Evolutionary conservation across 1,284 basidiomycete species (phyloP).

Genomic region (Tetrapyrgos nigripes): DNA sequence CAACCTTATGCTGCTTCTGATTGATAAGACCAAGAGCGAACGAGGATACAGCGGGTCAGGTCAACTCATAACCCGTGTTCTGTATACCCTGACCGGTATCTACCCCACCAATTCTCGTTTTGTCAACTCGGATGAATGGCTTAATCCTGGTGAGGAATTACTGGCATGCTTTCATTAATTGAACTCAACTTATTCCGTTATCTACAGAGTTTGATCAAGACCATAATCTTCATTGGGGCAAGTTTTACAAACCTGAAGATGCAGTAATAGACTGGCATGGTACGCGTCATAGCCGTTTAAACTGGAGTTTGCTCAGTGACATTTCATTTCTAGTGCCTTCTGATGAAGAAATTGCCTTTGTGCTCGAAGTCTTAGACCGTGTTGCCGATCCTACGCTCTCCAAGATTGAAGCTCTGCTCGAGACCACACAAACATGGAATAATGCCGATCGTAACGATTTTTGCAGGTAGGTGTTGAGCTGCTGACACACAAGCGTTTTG

Average conservation of each 20-base stretch:
- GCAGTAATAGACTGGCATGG: conserved; percentile 91
- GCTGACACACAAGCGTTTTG: no score
- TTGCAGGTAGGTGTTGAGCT: conserved; percentile 67
- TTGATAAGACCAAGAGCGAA: conserved; percentile 87
- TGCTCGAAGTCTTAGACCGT: conserved; percentile 78
- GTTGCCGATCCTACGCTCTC: conserved; percentile 73
- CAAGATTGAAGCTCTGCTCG: conserved; percentile 71
- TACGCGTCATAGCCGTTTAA: conserved; percentile 35
- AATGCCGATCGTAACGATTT: conserved; percentile 90
- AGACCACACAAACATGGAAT: conserved; percentile 66
- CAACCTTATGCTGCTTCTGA: conserved; percentile 71
- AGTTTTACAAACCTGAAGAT: conserved; percentile 80
- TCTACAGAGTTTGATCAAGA: conserved; percentile 76
- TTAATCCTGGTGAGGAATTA: conserved; percentile 63
- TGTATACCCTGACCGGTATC: conserved; percentile 79
- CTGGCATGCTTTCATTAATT: background rate
- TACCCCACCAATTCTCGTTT: conserved; percentile 88
- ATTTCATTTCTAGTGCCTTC: conserved; percentile 60
- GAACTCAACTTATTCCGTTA: conserved; percentile 13
- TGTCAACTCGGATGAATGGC: conserved; percentile 87
- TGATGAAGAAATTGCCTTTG: conserved; percentile 80
- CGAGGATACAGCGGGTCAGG: conserved; percentile 89
- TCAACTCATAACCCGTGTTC: conserved; percentile 78
- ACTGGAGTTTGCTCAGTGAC: background rate
- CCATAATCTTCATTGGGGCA: conserved; percentile 87